Percentiles rank a stretch among this genome's conserved stretches.
phyloP scores from a whole-genome alignment of 768 basidiomycete species.

The Hygrocybe punicea region DNA sequence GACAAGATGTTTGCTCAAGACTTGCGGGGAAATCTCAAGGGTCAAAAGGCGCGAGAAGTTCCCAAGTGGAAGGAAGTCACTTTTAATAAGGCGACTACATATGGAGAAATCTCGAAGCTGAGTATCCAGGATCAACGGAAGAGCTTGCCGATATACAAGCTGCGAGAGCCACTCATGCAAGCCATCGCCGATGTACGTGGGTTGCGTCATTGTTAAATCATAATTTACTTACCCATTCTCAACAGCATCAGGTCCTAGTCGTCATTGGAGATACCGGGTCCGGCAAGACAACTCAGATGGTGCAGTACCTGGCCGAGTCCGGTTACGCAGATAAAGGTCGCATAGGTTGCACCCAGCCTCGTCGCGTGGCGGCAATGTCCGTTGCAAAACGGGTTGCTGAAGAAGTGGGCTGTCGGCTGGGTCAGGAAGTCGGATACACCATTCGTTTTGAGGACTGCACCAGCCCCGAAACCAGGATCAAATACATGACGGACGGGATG shows the following conservation, averaged over 20 bases:
- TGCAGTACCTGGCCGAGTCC: slow-evolving; percentile 93
- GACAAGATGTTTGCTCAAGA: slow-evolving; percentile 95
- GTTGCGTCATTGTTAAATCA: slow-evolving; percentile 4
- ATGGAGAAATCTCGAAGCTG: slow-evolving; percentile 85
- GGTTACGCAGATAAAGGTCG: slow-evolving; percentile 88
- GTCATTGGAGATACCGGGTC: slow-evolving; percentile 99
- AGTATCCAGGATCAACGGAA: slow-evolving; percentile 93
- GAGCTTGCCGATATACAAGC: slow-evolving; percentile 91
- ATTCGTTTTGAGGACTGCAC: slow-evolving; percentile 99
- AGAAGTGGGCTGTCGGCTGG: slow-evolving; percentile 95
- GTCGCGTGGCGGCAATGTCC: slow-evolving; percentile 99
- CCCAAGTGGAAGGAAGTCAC: slow-evolving; percentile 90
- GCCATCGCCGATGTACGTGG: slow-evolving; percentile 81
- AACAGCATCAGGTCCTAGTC: slow-evolving; percentile 91
- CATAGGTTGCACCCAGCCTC: slow-evolving; percentile 97
- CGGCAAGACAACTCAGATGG: slow-evolving; percentile 99
- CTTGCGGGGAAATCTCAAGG: slow-evolving; percentile 72
- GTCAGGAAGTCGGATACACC: slow-evolving; percentile 96
- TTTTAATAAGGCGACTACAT: slow-evolving; percentile 94
- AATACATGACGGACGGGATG: slow-evolving; percentile 99
- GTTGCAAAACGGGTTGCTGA: slow-evolving; percentile 98
- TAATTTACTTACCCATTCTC: slow-evolving; percentile 17
- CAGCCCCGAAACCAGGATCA: slow-evolving; percentile 97
- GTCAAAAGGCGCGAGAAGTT: slow-evolving; percentile 77
- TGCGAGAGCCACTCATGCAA: slow-evolving; percentile 82